Percentiles rank a stretch among this genome's conserved stretches.
phyloP scores from a whole-genome alignment of 768 basidiomycete genomes.

The Hebeloma cylindrosporum region DNA sequence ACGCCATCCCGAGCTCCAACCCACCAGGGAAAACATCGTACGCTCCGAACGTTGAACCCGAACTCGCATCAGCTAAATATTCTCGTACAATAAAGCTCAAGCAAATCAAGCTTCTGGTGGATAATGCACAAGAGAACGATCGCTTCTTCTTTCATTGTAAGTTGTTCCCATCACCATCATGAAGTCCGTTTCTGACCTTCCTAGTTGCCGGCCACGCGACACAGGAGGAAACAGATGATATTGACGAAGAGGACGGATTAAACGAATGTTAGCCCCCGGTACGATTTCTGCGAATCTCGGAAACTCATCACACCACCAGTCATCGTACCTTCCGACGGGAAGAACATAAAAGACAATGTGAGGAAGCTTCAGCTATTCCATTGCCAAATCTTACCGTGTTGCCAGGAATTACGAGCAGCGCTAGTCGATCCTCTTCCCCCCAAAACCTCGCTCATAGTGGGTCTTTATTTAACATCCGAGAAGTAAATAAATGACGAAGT shows the following conservation, averaged over 20 bases:
- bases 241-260: constrained; percentile 48
- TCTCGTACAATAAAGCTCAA: constrained; percentile 31
- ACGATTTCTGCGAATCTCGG: too few species aligned
- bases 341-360: constrained; percentile 39
- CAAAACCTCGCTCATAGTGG: constrained; percentile 36
- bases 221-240: constrained; percentile 43
- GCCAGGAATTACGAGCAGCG: constrained; percentile 32
- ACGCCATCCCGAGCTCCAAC: constrained; percentile 32
- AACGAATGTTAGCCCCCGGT: constrained; percentile 58
- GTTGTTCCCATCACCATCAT: constrained; percentile 11
- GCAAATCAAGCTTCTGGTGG: constrained; percentile 45
- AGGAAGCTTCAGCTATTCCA: constrained; percentile 8
- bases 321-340: constrained; percentile 40
- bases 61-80: background rate
- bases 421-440: constrained; percentile 39
- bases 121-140: constrained; percentile 45
- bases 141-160: constrained; percentile 59
- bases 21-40: constrained; percentile 48
- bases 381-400: background rate
- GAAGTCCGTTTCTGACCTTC: background rate
- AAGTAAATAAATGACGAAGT: too few species aligned
- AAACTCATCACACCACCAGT: constrained; percentile 22
- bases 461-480: constrained; percentile 15
- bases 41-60: constrained; percentile 11
- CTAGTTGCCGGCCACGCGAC: constrained; percentile 50